Percentiles rank a stretch among this genome's conserved stretches.
These are phyloP conservation scores for Trichosanthes truncata DNA, from an alignment of 306 rosid species.

Conservation along the genomic window DNA sequence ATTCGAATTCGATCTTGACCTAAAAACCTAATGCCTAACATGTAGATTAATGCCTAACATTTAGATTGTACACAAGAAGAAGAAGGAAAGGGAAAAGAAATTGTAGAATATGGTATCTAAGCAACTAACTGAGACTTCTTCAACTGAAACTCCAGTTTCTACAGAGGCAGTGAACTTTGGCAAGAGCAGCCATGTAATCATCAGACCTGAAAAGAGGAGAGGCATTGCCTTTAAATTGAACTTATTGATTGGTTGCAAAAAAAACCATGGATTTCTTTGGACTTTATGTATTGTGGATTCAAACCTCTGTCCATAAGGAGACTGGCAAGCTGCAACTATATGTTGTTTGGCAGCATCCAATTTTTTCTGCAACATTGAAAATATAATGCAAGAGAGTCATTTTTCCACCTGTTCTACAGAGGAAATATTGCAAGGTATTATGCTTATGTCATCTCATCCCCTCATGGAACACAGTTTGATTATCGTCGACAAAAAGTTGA, in stretches of 20 bases:
- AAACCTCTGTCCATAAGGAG: conserved; percentile 82
- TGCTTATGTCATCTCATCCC: not conserved
- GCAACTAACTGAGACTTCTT: conserved; percentile 4
- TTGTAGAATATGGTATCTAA: not conserved
- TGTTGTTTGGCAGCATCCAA: conserved; percentile 51
- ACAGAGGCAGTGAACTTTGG: conserved; percentile 75
- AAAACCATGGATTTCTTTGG: not conserved
- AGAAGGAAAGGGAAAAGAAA: not conserved
- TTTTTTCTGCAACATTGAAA: conserved; percentile 33
- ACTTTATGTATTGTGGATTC: not conserved
- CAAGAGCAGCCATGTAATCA: conserved; percentile 86
- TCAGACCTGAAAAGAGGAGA: conserved; percentile 50
- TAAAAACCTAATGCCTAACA: not conserved
- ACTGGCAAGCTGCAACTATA: conserved; percentile 57
- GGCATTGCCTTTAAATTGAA: not conserved
- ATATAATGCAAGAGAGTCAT: not conserved
- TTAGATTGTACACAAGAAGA: not conserved
- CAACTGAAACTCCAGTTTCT: conserved; percentile 48
- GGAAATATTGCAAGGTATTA: not conserved
- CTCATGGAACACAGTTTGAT: not conserved
- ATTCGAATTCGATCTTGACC: not conserved
- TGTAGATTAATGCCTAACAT: not conserved
- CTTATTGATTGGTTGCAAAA: not conserved
- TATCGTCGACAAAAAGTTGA: not conserved
- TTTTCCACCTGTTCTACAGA: not conserved